Evolutionary conservation across 352 stramenopile genomes (phyloP).

Genomic region (Thraustotheca clavata): DNA sequence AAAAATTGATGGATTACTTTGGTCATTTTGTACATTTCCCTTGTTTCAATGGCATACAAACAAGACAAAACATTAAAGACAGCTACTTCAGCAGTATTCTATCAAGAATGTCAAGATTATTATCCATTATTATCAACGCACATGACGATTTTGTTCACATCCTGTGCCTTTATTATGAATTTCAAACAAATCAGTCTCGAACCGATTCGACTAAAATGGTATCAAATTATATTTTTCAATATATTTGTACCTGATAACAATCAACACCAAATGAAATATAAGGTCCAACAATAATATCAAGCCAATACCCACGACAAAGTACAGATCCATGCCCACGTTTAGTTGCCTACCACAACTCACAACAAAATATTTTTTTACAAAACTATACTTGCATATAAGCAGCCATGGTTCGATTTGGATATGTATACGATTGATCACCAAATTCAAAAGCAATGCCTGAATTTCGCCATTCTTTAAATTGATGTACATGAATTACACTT

Average conservation of each 20-base stretch:
- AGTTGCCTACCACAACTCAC: conserved; percentile 29
- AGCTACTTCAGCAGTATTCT: conserved; percentile 88
- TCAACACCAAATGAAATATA: conserved; percentile 88
- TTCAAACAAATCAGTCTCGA: conserved; percentile 86
- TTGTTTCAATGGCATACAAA: conserved; percentile 87
- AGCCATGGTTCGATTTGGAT: conserved; percentile 87
- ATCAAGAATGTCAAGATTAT: neutral
- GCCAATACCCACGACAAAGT: conserved; percentile 82
- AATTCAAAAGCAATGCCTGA: conserved; percentile 93
- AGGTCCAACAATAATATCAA: conserved; percentile 86
- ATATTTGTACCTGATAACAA: conserved; percentile 43
- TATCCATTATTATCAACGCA: conserved; percentile 22
- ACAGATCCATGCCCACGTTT: conserved; percentile 72
- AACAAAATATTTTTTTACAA: neutral
- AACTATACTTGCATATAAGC: conserved; percentile 72
- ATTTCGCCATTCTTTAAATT: conserved; percentile 90
- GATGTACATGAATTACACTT: conserved; percentile 88
- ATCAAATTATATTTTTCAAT: neutral
- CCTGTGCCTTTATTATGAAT: conserved; percentile 90
- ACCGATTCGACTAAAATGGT: conserved; percentile 31
- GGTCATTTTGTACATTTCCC: conserved; percentile 78
- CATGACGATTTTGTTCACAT: conserved; percentile 91
- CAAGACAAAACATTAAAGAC: conserved; percentile 90
- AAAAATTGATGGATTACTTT: conserved; percentile 35
- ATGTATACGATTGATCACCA: conserved; percentile 85